These are phyloP conservation scores for Racocetra persica DNA, from an alignment of 371 early-diverging fungal species.

Conservation along the genomic window DNA sequence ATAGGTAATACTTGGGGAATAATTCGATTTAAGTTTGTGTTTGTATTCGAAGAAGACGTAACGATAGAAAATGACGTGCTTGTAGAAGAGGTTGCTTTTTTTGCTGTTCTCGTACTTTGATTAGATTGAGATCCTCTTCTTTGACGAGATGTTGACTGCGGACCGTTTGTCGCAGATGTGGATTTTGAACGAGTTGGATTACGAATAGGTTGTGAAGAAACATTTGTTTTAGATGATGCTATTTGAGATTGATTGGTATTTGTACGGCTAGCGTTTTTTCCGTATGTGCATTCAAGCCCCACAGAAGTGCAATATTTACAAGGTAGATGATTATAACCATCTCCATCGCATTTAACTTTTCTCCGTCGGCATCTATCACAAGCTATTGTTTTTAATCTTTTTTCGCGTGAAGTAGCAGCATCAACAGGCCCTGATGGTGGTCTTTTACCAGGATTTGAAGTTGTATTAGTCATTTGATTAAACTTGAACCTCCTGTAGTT, in stretches of 20 bases:
- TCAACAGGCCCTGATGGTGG: neutral
- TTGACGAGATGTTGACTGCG: neutral
- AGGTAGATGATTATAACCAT: slow-evolving; percentile 36
- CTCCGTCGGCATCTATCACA: slow-evolving; percentile 34
- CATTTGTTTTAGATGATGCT: neutral
- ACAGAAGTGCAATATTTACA: slow-evolving; percentile 40
- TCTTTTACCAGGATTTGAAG: slow-evolving; percentile 10
- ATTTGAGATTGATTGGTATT: neutral
- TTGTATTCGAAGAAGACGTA: neutral
- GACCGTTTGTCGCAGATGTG: neutral
- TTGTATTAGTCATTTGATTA: neutral
- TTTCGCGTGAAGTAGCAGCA: slow-evolving; percentile 11
- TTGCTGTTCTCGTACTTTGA: neutral
- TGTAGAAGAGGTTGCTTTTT: neutral
- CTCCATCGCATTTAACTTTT: slow-evolving; percentile 42
- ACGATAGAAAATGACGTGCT: neutral
- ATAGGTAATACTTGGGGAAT: slow-evolving; percentile 7
- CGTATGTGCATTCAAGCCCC: slow-evolving; percentile 37
- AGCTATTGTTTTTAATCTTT: slow-evolving; percentile 40
- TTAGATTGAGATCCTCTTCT: slow-evolving; percentile 11
- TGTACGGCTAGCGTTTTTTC: slow-evolving; percentile 4
- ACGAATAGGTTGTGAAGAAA: neutral
- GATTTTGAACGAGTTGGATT: neutral
- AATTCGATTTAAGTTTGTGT: neutral
- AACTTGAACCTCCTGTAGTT: too few relatives aligned